These are phyloP conservation scores for Silene latifolia DNA, from an alignment of 148 eudicot genomes.

Conservation along the genomic window DNA sequence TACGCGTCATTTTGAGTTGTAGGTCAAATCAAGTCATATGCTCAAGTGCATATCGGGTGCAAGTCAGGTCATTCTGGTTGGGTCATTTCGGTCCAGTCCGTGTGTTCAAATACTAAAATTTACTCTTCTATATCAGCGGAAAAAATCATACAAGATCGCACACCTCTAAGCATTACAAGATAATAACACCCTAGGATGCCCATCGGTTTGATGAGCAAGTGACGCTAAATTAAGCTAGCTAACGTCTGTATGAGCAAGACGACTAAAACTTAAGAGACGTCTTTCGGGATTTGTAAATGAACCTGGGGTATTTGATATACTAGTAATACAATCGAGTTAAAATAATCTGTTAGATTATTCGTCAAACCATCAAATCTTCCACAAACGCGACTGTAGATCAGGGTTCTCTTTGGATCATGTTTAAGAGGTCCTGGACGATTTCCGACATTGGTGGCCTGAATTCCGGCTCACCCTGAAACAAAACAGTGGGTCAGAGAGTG, in stretches of 20 bases:
- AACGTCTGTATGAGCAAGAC: not conserved
- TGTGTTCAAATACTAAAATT: too few relatives aligned
- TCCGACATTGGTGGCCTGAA: constrained; percentile 97
- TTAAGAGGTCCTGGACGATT: constrained; percentile 67
- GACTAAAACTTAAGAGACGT: not conserved
- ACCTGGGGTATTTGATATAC: not conserved
- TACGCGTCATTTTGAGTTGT: too few relatives aligned
- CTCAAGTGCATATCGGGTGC: too few relatives aligned
- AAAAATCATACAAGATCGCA: too few relatives aligned
- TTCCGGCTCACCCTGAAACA: constrained; percentile 73
- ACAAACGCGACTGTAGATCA: constrained; percentile 1
- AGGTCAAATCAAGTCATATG: too few relatives aligned
- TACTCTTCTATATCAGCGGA: too few relatives aligned
- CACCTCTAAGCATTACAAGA: too few relatives aligned
- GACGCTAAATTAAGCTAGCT: not conserved
- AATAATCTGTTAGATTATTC: constrained; percentile 9
- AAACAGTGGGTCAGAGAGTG: not conserved
- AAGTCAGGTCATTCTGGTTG: too few relatives aligned
- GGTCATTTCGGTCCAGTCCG: too few relatives aligned
- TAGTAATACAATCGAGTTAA: not conserved
- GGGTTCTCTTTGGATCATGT: constrained; percentile 51
- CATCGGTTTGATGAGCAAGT: constrained; percentile 23
- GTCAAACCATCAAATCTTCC: too few relatives aligned
- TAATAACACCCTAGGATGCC: constrained; percentile 12
- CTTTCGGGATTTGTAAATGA: not conserved